Conservation (phyloP, 192 early-diverging fungal species). For the Linnemannia elongata region DNA sequence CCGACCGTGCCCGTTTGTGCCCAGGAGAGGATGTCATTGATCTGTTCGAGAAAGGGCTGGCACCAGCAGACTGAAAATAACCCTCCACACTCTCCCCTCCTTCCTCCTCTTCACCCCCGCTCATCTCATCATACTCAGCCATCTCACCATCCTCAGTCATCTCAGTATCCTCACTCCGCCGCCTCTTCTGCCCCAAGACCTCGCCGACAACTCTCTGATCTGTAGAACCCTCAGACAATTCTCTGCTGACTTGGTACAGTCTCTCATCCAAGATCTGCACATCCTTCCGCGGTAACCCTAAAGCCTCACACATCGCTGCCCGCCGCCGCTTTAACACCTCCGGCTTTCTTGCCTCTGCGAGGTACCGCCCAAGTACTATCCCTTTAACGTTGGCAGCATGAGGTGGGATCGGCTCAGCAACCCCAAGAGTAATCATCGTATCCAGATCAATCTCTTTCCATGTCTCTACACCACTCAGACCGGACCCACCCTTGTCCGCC, state of each 20-base stretch:
- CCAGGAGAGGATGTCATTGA: too few relatives aligned
- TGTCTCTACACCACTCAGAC: not conserved
- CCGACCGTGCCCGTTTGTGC: too few relatives aligned
- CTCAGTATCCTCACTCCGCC: not conserved
- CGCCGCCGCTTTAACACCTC: not conserved
- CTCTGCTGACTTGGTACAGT: not conserved
- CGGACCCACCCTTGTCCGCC: not conserved
- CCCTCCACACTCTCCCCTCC: not conserved
- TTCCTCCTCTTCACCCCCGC: not conserved
- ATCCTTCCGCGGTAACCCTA: not conserved
- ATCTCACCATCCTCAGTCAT: not conserved
- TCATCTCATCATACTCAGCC: too few relatives aligned
- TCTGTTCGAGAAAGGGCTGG: not conserved
- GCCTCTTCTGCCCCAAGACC: not conserved
- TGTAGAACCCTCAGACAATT: not conserved
- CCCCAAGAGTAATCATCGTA: not conserved
- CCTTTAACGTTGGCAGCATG: too few relatives aligned
- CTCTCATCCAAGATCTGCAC: not conserved
- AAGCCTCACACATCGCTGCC: not conserved
- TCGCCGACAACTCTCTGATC: not conserved
- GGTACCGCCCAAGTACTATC: too few relatives aligned
- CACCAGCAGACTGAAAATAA: not conserved
- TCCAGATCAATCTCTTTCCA: not conserved
- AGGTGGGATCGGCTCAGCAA: not conserved
- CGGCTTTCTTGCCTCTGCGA: not conserved